Base-by-base conservation (phyloP, 352 stramenopile genomes). In the Phytopythium cucurbitacearum region DNA sequence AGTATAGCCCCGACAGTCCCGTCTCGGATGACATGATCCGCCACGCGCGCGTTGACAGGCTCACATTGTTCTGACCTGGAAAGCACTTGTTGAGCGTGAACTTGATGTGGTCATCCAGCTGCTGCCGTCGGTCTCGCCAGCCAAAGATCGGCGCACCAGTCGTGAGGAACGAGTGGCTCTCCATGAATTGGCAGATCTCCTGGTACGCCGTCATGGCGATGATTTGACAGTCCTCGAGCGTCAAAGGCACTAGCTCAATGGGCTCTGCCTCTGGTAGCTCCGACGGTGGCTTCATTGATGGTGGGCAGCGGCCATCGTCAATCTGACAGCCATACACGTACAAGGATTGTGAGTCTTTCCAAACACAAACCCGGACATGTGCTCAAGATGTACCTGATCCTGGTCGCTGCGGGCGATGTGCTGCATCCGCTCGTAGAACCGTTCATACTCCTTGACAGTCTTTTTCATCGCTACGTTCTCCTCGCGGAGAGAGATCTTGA, bases 21-120 rank as follows among this genome's bases (percentile, higher is more conserved):
- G 35, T 59, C 5, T 71, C 59, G 0, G 53, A 65, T 4, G 67
- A 68, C 10, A 80, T 41, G 40, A 87, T 46, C 3, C 65, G 56
- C 73, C 77, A 86, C 37, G 59, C 69, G 21, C 59, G 56, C 32
- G 50, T 33, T 7, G 64, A 69, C 40, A 83, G 61, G 5, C 67
- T 51, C 7, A 63, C 43, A n/a, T 67, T 52, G 7, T 52, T 73
- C 7, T 43, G 49, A 9, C 66, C 56, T 1, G 64, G 35, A 52
- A 83, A 88, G 12, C 57, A 55, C 51, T 88, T 88, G 15, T 70
- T 67, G 28, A 88, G 58, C 3, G 65, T 80, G 37, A 88, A 85
- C 51, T 82, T 69, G 51, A 88, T 60, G 44, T 69, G 64, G 50
- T 71, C 65, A 3, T 57, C 36, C 3, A 65, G 56, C 42, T 79